phyloP scores from a whole-genome alignment of 1,284 basidiomycete genomes.

The Rhodofomes roseus region DNA sequence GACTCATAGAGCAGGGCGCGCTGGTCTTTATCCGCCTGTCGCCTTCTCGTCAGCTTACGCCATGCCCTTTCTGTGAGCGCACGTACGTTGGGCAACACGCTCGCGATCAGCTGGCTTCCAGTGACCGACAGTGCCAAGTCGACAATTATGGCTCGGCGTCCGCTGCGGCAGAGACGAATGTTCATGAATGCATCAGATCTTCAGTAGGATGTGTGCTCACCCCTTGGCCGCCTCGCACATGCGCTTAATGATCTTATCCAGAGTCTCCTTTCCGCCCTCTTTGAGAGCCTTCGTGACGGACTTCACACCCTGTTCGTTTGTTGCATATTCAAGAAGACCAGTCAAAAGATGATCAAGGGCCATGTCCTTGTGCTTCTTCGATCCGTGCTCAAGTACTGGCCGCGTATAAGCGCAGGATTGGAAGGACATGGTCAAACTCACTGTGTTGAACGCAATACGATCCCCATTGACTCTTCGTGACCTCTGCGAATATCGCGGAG shows the following conservation, averaged over 20 bases:
- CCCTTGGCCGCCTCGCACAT: conserved; percentile 81
- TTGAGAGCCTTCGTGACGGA: conserved; percentile 81
- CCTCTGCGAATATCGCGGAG: conserved; percentile 59
- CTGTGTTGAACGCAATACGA: conserved; percentile 82
- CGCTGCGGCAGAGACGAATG: conserved; percentile 35
- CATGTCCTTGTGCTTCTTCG: conserved; percentile 63
- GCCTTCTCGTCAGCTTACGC: not conserved
- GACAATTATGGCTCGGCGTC: conserved; percentile 76
- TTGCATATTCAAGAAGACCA: conserved; percentile 71
- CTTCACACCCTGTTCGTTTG: conserved; percentile 78
- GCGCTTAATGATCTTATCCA: conserved; percentile 66
- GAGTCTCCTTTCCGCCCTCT: conserved; percentile 70
- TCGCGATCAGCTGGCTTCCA: conserved; percentile 79
- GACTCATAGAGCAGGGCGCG: conserved; percentile 74
- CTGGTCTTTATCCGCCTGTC: conserved; percentile 77
- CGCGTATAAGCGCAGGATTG: too few relatives aligned
- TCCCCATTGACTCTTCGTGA: conserved; percentile 84
- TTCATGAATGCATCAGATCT: not conserved
- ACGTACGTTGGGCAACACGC: conserved; percentile 64
- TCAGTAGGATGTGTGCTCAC: conserved; percentile 33
- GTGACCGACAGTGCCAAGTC: conserved; percentile 78
- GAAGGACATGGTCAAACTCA: too few relatives aligned
- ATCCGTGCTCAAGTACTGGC: conserved; percentile 82
- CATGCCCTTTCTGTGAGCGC: conserved; percentile 11
- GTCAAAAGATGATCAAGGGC: conserved; percentile 69